Evolutionary conservation across 1,139 yeast species (phyloP).

Genomic region (Pichia sp.): DNA sequence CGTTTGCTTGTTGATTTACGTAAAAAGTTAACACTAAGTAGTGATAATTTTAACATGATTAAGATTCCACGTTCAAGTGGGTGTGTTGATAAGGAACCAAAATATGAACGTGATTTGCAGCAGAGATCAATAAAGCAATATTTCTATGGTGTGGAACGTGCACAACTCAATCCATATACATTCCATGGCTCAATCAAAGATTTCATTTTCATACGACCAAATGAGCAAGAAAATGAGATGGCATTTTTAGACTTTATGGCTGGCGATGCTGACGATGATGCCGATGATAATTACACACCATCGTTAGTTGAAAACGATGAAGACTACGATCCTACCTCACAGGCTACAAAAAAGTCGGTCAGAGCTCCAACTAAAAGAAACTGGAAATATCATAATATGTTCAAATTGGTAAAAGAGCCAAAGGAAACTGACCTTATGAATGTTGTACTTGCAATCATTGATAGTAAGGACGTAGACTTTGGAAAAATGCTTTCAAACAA

Average conservation of each 20-base stretch:
- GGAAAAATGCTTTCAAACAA: conserved; percentile 12
- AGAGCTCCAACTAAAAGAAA: conserved; percentile 29
- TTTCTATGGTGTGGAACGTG: conserved; percentile 72
- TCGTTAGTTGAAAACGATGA: conserved; percentile 2
- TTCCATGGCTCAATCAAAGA: conserved; percentile 50
- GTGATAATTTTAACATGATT: conserved; percentile 39
- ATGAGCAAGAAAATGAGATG: conserved; percentile 28
- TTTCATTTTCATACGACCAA: conserved; percentile 48
- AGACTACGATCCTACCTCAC: conserved; percentile 12
- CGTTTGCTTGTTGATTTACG: conserved; percentile 60
- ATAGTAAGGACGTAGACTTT: conserved; percentile 25
- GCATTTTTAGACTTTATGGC: conserved; percentile 26
- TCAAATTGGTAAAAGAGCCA: conserved; percentile 11
- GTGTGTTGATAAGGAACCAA: conserved; percentile 67
- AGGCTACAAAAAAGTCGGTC: neutral
- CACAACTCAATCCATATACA: conserved; percentile 73
- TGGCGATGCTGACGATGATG: conserved; percentile 41
- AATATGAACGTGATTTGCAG: conserved; percentile 64
- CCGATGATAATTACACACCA: conserved; percentile 1
- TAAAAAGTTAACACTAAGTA: conserved; percentile 39
- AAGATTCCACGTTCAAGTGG: conserved; percentile 74
- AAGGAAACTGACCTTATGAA: conserved; percentile 26
- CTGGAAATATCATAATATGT: conserved; percentile 38
- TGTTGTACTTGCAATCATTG: conserved; percentile 27
- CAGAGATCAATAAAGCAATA: conserved; percentile 78